These are phyloP conservation scores for Pythium coloratum DNA, from an alignment of 352 stramenopile genomes.

Conservation along the genomic window DNA sequence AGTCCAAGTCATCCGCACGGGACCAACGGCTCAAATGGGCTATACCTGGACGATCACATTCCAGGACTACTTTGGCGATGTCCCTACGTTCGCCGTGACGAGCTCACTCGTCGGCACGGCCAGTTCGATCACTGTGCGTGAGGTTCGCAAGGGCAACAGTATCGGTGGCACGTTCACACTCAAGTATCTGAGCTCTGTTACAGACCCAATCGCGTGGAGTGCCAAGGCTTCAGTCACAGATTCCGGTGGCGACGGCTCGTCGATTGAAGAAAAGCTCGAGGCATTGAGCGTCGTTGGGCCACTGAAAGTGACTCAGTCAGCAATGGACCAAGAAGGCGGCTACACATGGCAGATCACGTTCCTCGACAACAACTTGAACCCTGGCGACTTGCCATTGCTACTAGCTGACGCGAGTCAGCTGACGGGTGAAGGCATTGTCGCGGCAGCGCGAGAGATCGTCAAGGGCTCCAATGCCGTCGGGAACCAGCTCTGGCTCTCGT, in stretches of 20 bases:
- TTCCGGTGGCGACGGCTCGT: conserved; percentile 50
- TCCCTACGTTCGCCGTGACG: conserved; percentile 53
- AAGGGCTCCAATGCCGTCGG: conserved; percentile 76
- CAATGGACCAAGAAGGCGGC: conserved; percentile 53
- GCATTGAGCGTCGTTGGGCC: conserved; percentile 52
- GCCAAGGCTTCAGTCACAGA: conserved; percentile 38
- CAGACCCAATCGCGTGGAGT: conserved; percentile 48
- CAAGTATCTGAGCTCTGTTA: conserved; percentile 41
- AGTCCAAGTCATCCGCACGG: conserved; percentile 57
- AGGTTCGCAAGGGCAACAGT: conserved; percentile 72
- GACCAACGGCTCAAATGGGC: conserved; percentile 52
- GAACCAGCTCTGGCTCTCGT: conserved; percentile 76
- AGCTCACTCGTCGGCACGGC: conserved; percentile 67
- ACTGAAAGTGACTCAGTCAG: conserved; percentile 40
- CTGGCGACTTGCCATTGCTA: conserved; percentile 57
- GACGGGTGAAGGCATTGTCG: conserved; percentile 44
- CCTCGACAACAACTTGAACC: conserved; percentile 66
- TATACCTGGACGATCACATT: conserved; percentile 83
- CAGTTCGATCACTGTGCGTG: conserved; percentile 51
- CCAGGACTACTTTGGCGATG: conserved; percentile 66
- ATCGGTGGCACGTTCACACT: conserved; percentile 67
- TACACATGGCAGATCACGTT: conserved; percentile 76
- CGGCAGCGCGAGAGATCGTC: conserved; percentile 43
- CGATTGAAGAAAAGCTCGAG: conserved; percentile 73
- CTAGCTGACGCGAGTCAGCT: conserved; percentile 34